phyloP scores from a whole-genome alignment of 2,329 filamentous ascomycete species.

The Lachnellula arida region DNA sequence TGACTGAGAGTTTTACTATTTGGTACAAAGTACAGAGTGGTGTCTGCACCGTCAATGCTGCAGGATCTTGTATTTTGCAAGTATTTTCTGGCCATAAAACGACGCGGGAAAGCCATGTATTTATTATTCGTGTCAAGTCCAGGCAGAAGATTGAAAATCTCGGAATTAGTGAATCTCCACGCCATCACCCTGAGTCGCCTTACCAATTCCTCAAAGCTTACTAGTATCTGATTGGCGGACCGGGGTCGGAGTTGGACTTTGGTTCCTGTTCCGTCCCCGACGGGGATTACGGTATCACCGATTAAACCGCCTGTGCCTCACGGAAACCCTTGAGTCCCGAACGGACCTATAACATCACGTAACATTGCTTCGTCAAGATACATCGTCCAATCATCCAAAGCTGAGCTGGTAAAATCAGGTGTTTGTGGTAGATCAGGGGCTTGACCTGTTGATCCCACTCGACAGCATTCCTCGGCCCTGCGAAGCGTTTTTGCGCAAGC shows the following conservation, averaged over 20 bases:
- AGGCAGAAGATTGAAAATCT: no score
- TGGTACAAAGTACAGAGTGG: background rate
- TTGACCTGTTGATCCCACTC: conserved; percentile 3
- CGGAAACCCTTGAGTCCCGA: background rate
- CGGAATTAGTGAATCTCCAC: no score
- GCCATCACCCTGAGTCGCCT: no score
- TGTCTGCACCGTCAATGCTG: no score
- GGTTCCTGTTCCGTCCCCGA: background rate
- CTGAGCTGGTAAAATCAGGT: background rate
- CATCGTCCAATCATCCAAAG: conserved; percentile 3
- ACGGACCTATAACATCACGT: conserved; percentile 9
- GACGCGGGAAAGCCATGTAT: no score
- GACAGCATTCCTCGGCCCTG: conserved; percentile 7
- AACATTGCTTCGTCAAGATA: conserved; percentile 15
- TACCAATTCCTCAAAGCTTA: background rate
- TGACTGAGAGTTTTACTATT: background rate
- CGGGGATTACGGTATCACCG: background rate
- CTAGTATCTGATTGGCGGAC: background rate
- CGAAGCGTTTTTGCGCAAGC: background rate
- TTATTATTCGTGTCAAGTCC: no score
- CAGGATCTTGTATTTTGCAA: no score
- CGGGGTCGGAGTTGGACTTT: background rate
- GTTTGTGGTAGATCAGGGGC: background rate
- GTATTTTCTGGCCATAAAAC: no score
- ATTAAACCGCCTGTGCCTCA: background rate